Evolutionary conservation across 805 yeast genomes (phyloP), one percentile per base, ranked within the genome.

Genomic region (Candida jianshihensis): DNA sequence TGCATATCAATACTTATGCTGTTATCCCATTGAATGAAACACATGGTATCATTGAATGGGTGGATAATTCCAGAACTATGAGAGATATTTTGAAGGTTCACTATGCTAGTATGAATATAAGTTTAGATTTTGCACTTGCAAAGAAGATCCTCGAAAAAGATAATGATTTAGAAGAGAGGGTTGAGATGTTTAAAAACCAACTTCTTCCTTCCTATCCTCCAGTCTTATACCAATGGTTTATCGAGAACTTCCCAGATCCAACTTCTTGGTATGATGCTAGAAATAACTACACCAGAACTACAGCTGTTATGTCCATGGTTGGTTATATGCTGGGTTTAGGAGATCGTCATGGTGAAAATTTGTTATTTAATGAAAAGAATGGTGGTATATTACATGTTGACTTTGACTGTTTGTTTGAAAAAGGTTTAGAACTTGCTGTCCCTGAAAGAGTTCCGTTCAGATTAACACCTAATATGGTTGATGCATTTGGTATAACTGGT

Each of bases 381-480:
- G 98, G 98, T 1, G 77, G 76, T 8, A 75, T 87, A 1, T 60
- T 92, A 42, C 99, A 92, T 57, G 97, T 92, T 37, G 99, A 94
- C 60, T 92, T 92, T 58, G 97, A 94, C 54, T 90, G 97, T 63
- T 64, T 92, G 29, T 92, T 94, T 53, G 97, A 90, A 39, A 92
- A 90, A 54, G 80, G 72, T 30, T 60, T 59, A 31, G 85, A 84
- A 18, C 61, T 79, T 20, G 78, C 80, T 3, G 80, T 83, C 6
- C 99, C 99, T 0, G 99, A 92, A 53, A 66, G 86, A 21, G 98
- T 92, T 2, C 99, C 98, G 1, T 92, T 92, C 59, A 67, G 99
- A 45, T 58, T 92, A 33, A 92, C 98, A 0, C 82, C 78, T 34
- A 90, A 92, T 52, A 71, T 92, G 66, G 78, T 79, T 4, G 96